Percentiles rank a stretch among this genome's conserved stretches.
phyloP scores from a whole-genome alignment of 192 early-diverging fungal genomes.

The Diversispora eburnea region DNA sequence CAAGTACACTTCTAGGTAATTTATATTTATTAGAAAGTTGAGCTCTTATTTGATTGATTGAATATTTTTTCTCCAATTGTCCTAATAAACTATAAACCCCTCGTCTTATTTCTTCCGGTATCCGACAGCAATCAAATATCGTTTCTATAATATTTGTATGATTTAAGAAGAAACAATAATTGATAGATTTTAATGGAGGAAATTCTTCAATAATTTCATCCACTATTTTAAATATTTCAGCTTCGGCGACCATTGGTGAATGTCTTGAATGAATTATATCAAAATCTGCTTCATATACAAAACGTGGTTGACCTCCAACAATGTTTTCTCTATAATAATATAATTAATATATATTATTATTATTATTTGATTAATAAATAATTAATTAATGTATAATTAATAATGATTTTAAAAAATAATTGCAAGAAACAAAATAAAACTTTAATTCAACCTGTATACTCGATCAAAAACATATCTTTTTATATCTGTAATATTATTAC shows the following conservation, averaged over 20 bases:
- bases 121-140: conserved; percentile 67
- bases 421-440: too few species aligned
- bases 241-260: conserved; percentile 73
- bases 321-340: conserved; percentile 53
- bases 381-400: too few species aligned
- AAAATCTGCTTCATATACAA: conserved; percentile 81
- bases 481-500: conserved; percentile 64
- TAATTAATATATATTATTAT: background rate
- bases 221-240: conserved; percentile 83
- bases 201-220: conserved; percentile 68
- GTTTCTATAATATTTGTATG: conserved; percentile 69
- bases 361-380: background rate
- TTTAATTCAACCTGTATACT: conserved; percentile 51
- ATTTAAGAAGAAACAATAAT: conserved; percentile 65
- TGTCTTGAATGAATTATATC: conserved; percentile 75
- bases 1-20: conserved; percentile 56
- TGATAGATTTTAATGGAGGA: conserved; percentile 55
- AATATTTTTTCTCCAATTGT: conserved; percentile 56
- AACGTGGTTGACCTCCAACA: conserved; percentile 80
- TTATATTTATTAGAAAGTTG: conserved; percentile 59
- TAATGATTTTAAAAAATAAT: too few species aligned
- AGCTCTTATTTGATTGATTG: conserved; percentile 52
- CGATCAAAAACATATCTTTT: conserved; percentile 86
- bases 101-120: conserved; percentile 56
- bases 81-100: conserved; percentile 56